phyloP scores from a whole-genome alignment of 768 basidiomycete species.

The Phlebiopsis flavidoalba region DNA sequence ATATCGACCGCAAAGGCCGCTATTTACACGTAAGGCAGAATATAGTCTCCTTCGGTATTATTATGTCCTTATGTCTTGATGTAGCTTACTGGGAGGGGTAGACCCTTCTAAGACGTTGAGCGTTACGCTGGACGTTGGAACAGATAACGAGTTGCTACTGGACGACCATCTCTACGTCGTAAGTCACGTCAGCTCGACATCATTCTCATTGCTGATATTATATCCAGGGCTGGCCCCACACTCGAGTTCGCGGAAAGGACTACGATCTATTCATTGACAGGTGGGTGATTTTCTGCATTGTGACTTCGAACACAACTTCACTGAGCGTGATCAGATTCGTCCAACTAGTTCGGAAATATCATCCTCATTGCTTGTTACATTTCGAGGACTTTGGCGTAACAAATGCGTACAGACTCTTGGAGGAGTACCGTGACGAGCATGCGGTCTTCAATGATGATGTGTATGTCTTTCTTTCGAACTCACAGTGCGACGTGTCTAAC shows the following conservation, averaged over 20 bases:
- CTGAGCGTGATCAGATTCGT: slow-evolving; percentile 49
- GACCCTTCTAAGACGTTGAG: slow-evolving; percentile 54
- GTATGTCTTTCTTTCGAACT: too few species aligned
- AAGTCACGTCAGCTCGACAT: slow-evolving; percentile 21
- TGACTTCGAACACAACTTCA: too few species aligned
- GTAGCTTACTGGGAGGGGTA: slow-evolving; percentile 59
- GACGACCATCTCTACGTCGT: slow-evolving; percentile 65
- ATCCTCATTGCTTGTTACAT: slow-evolving; percentile 63
- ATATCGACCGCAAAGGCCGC: slow-evolving; percentile 76
- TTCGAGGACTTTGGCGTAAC: slow-evolving; percentile 84
- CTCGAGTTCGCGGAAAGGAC: slow-evolving; percentile 62
- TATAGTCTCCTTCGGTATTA: background rate
- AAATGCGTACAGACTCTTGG: slow-evolving; percentile 67
- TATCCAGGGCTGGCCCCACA: slow-evolving; percentile 64
- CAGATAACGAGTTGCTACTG: slow-evolving; percentile 60
- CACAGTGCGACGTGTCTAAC: too few species aligned
- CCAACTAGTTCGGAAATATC: slow-evolving; percentile 68
- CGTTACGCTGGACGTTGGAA: slow-evolving; percentile 73
- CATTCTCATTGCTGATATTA: background rate
- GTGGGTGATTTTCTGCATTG: slow-evolving; percentile 27
- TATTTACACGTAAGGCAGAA: slow-evolving; percentile 56
- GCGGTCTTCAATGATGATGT: slow-evolving; percentile 85
- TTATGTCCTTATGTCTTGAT: background rate
- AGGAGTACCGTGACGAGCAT: slow-evolving; percentile 57
- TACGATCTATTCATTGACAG: slow-evolving; percentile 80